Conservation (phyloP, 2,329 filamentous ascomycete genomes). For the Colletotrichum destructivum region DNA sequence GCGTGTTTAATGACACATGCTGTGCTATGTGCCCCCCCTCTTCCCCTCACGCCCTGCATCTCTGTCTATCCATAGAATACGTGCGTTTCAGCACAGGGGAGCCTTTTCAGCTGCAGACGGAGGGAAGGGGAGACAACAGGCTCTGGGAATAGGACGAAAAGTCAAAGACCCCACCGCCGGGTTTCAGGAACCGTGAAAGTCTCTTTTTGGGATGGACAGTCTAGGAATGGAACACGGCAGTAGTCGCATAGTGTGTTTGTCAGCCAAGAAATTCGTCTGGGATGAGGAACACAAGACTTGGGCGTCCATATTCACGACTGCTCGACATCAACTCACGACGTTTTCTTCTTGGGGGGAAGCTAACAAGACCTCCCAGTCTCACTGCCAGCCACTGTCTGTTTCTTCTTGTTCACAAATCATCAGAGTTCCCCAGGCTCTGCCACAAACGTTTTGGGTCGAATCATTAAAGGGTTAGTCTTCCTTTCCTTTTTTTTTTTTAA, state of each 20-base stretch:
- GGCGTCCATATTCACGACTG: no score
- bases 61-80: constrained; percentile 10
- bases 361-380: no score
- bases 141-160: not conserved
- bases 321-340: no score
- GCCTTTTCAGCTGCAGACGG: not conserved
- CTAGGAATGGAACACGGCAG: not conserved
- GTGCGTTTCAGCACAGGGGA: constrained; percentile 34
- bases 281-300: not conserved
- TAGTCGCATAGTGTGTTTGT: no score
- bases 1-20: constrained; percentile 17
- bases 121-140: constrained; percentile 3
- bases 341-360: no score
- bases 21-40: not conserved
- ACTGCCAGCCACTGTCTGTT: no score
- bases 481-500: not conserved
- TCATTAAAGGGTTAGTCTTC: not conserved
- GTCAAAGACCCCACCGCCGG: constrained; percentile 24
- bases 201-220: constrained; percentile 8
- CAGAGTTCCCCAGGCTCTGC: no score
- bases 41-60: not conserved
- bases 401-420: no score
- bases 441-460: not conserved
- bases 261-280: not conserved
- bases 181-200: constrained; percentile 30